Evolutionary conservation across 805 yeast genomes (phyloP), one percentile per base, ranked within the genome.

Genomic region (Saturnispora dispora): DNA sequence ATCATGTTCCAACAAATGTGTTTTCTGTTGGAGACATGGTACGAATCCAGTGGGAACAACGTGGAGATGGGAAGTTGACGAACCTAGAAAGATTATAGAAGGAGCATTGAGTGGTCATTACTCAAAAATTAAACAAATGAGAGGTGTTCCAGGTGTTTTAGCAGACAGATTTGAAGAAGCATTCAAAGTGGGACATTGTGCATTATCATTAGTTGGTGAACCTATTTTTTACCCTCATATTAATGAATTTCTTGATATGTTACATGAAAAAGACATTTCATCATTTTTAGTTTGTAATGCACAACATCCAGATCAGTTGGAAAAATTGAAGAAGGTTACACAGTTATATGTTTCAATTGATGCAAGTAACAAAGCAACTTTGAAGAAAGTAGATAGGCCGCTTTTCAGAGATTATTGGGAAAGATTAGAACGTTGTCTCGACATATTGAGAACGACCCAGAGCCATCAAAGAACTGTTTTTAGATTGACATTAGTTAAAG

Each of bases 11-110:
- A 89, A 89, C 64, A 89, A 89, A 65, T 89, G 97, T 75, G 96
- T 90, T 4, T 89, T 89, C 63, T 89, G 97, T 70, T 89, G 97
- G 97, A 78, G 97, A 65, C 97, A 89, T 67, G 97, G 97, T 46
- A 89, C 96, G 2, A 90, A 89, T 62, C 97, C 97, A 0, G 96
- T 90, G 2, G 96, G 96, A 17, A 89, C 95, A 28, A 83, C 84
- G 54, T 89, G 97, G 97, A 74, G 96, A 61, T 89, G 97, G 97
- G 91, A 88, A 61, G 86, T 88, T 13, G 96, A 89, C 66, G 82
- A 84, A 20, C 96, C 97, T 0, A 90, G 87, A 58, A 82, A 73
- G 54, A 87, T 89, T 47, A 64, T 89, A 51, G 79, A 85, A 45
- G 96, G 96, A 28, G 96, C 96, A 0, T 68, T 89, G 44, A 81